Conservation (phyloP, 352 stramenopile genomes). For the Ochromonadaceae sp. region DNA sequence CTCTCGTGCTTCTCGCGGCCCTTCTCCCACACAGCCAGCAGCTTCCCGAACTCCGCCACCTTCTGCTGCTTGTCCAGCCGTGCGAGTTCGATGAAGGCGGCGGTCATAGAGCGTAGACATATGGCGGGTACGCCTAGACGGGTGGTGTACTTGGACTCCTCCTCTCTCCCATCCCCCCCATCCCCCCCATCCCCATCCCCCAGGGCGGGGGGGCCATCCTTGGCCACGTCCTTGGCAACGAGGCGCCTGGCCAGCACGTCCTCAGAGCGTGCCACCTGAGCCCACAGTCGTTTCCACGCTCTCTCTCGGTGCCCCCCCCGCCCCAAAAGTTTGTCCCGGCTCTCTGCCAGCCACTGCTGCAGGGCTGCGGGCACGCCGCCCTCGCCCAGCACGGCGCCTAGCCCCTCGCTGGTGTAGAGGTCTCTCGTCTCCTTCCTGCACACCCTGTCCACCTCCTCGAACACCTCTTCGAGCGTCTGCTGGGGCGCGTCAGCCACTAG, state of each 20-base stretch:
- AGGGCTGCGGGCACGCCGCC: constrained; percentile 46
- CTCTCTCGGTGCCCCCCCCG: constrained; percentile 8
- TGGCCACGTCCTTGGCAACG: no score
- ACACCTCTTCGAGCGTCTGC: neutral
- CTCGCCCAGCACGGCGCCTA: constrained; percentile 41
- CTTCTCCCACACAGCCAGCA: constrained; percentile 36
- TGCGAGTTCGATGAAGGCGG: constrained; percentile 29
- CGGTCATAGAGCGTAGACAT: constrained; percentile 29
- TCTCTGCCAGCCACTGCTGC: constrained; percentile 45
- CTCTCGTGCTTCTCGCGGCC: constrained; percentile 39
- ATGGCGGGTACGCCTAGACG: constrained; percentile 18
- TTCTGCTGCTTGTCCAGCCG: constrained; percentile 16
- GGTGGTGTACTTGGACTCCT: no score
- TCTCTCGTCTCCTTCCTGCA: constrained; percentile 31
- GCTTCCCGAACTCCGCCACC: constrained; percentile 26
- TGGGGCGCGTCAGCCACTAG: no score
- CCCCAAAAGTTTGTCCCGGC: constrained; percentile 41
- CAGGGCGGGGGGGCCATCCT: no score
- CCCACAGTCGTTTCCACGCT: constrained; percentile 14
- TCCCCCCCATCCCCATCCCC: no score
- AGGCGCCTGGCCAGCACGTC: constrained; percentile 40
- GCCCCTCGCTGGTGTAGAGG: constrained; percentile 30
- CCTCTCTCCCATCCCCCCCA: no score
- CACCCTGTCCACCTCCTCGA: constrained; percentile 19
- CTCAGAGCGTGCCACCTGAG: constrained; percentile 44